phyloP scores from a whole-genome alignment of 805 yeast species.

The Candida boidinii region DNA sequence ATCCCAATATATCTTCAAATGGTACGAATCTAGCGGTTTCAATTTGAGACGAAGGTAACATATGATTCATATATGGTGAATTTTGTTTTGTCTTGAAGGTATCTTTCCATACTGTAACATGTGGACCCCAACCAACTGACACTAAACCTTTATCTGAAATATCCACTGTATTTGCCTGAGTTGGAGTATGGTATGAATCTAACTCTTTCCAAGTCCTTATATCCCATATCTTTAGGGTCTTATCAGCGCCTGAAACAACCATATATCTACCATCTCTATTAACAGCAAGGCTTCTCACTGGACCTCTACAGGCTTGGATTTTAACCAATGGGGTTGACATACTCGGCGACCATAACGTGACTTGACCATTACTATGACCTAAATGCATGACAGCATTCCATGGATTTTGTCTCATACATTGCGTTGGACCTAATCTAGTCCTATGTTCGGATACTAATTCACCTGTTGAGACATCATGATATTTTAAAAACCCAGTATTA shows the following conservation, averaged over 20 bases:
- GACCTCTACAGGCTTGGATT: slow-evolving; percentile 75
- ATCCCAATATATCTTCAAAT: slow-evolving; percentile 91
- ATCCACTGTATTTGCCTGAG: slow-evolving; percentile 74
- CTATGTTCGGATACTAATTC: slow-evolving; percentile 71
- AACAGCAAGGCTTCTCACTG: slow-evolving; percentile 74
- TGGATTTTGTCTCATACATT: slow-evolving; percentile 82
- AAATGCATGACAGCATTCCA: slow-evolving; percentile 93
- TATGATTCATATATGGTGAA: slow-evolving; percentile 88
- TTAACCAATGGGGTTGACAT: slow-evolving; percentile 81
- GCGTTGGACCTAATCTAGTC: slow-evolving; percentile 87
- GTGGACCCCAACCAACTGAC: slow-evolving; percentile 94
- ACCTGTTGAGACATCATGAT: slow-evolving; percentile 95
- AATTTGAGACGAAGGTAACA: slow-evolving; percentile 69
- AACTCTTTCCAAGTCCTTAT: slow-evolving; percentile 72
- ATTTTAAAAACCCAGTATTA: slow-evolving; percentile 77
- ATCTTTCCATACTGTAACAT: slow-evolving; percentile 91
- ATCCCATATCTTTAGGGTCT: slow-evolving; percentile 86
- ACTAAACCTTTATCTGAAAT: slow-evolving; percentile 84
- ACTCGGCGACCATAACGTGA: slow-evolving; percentile 88
- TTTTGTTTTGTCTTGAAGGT: slow-evolving; percentile 58
- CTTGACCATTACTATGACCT: slow-evolving; percentile 91
- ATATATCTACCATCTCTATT: slow-evolving; percentile 90
- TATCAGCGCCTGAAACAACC: slow-evolving; percentile 90
- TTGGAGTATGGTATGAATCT: slow-evolving; percentile 65
- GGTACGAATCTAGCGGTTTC: slow-evolving; percentile 74